Evolutionary conservation across 1,284 basidiomycete species (phyloP).

Genomic region (Trametes hirsuta): DNA sequence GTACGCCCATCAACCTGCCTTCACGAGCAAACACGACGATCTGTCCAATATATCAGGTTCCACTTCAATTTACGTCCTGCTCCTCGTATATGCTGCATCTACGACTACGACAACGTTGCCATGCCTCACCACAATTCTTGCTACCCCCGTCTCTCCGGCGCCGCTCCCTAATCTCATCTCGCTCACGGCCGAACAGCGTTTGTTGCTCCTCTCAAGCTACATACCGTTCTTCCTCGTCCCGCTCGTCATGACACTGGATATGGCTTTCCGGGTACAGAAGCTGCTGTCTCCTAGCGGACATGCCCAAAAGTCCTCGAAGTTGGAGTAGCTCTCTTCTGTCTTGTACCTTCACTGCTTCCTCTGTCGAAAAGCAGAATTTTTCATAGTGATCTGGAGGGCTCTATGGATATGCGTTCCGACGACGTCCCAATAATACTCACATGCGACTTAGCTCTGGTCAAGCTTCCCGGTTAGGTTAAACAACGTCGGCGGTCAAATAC

Average conservation of each 20-base stretch:
- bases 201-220: constrained; percentile 70
- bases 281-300: constrained; percentile 25
- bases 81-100: constrained; percentile 78
- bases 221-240: constrained; percentile 79
- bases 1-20: constrained; percentile 40
- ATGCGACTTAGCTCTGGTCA: too few relatives aligned
- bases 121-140: constrained; percentile 63
- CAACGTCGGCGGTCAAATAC: too few relatives aligned
- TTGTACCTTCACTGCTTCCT: background rate
- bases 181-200: constrained; percentile 47
- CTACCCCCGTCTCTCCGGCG: constrained; percentile 38
- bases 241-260: constrained; percentile 72
- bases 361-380: background rate
- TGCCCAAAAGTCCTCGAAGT: constrained; percentile 10
- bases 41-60: constrained; percentile 17
- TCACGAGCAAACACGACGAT: background rate
- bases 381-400: background rate
- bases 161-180: constrained; percentile 38
- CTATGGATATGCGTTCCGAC: background rate
- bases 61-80: constrained; percentile 47
- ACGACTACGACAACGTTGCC: constrained; percentile 79
- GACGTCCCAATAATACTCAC: too few relatives aligned
- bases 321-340: constrained; percentile 6
- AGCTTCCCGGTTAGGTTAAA: too few relatives aligned
- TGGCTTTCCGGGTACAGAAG: constrained; percentile 52